Conservation (phyloP, 768 basidiomycete genomes). For the Mycena rebaudengoi region DNA sequence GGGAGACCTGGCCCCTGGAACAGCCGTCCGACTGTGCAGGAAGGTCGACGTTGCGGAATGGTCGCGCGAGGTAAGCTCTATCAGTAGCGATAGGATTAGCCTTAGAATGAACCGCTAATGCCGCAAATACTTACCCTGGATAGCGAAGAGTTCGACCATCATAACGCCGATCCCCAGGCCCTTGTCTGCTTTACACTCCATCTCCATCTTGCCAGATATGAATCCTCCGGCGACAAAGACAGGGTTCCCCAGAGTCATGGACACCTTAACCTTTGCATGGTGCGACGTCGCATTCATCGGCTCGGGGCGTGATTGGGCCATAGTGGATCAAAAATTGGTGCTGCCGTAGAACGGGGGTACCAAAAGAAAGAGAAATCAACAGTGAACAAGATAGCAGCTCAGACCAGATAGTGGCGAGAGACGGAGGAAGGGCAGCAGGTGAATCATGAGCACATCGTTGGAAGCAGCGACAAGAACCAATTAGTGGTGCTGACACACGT, state of each 20-base stretch:
- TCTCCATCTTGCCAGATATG: slow-evolving; percentile 79
- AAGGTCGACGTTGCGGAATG: slow-evolving; percentile 85
- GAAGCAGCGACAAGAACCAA: slow-evolving; percentile 10
- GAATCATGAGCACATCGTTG: slow-evolving; percentile 28
- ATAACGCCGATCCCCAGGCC: slow-evolving; percentile 78
- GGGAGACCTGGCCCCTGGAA: slow-evolving; percentile 87
- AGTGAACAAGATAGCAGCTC: not conserved
- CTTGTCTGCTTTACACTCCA: slow-evolving; percentile 80
- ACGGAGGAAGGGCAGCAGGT: not conserved
- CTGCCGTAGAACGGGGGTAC: slow-evolving; percentile 7
- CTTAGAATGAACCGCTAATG: not conserved
- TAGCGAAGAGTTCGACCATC: slow-evolving; percentile 79
- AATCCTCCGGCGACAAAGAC: slow-evolving; percentile 72
- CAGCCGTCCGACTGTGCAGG: slow-evolving; percentile 68
- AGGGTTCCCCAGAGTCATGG: slow-evolving; percentile 64
- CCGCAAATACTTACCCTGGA: slow-evolving; percentile 62
- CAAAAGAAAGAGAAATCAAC: not conserved
- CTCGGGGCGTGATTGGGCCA: slow-evolving; percentile 43
- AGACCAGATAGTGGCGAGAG: not conserved
- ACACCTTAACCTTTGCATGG: slow-evolving; percentile 81
- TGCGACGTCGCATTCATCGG: slow-evolving; percentile 86
- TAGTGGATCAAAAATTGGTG: slow-evolving; percentile 8
- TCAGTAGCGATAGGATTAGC: slow-evolving; percentile 13
- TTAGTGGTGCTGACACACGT: slow-evolving; percentile 1
- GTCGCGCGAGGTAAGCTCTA: slow-evolving; percentile 80